Percentiles rank a stretch among this genome's conserved stretches.
phyloP scores from a whole-genome alignment of 345 rosid genomes.

The Lepidium didymum region DNA sequence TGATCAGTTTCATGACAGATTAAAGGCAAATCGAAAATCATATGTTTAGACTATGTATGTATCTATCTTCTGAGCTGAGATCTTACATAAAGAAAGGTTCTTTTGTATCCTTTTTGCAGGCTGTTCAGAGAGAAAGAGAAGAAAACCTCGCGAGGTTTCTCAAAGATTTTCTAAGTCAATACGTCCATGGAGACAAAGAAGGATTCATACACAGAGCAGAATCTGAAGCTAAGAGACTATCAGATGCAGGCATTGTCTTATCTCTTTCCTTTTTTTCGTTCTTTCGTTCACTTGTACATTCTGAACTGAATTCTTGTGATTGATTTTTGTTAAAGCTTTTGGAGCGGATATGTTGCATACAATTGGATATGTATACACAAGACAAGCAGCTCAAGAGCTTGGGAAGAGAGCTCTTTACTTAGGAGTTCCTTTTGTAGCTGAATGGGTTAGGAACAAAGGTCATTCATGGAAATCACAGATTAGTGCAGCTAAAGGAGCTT shows the following conservation, averaged over 20 bases:
- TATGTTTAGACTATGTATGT: neutral
- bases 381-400: conserved; percentile 95
- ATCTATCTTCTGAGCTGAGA: neutral
- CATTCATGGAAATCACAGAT: conserved; percentile 92
- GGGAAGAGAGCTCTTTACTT: conserved; percentile 78
- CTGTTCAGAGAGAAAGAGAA: conserved; percentile 95
- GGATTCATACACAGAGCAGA: conserved; percentile 58
- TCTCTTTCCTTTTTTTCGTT: too few species aligned
- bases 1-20: conserved; percentile 45
- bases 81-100: neutral
- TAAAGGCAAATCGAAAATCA: conserved; percentile 47
- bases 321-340: conserved; percentile 49
- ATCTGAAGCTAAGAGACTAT: conserved; percentile 80
- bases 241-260: too few species aligned
- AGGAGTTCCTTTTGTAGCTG: conserved; percentile 94
- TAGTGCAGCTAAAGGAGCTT: conserved; percentile 97
- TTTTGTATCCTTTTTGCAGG: conserved; percentile 33
- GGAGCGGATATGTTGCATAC: conserved; percentile 89
- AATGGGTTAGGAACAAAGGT: conserved; percentile 97
- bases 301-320: neutral
- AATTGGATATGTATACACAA: conserved; percentile 74
- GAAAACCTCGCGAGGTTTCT: conserved; percentile 70
- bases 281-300: neutral
- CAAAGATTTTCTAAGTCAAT: conserved; percentile 66
- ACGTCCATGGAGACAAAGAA: conserved; percentile 67